Conservation (phyloP, 441 rosid genomes). For the Syzygium malaccense region DNA sequence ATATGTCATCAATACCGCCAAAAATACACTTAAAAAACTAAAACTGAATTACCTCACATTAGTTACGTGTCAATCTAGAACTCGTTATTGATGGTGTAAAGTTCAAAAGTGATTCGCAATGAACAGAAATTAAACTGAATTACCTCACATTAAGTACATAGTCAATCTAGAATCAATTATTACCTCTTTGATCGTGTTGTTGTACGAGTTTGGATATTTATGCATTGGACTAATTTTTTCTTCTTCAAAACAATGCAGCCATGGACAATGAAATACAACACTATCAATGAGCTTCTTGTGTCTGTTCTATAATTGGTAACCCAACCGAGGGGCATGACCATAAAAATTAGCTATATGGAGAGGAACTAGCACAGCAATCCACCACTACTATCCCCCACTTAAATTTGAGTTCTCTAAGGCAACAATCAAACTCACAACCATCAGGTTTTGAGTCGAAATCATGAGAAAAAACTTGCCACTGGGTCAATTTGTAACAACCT, state of each 20-base stretch:
- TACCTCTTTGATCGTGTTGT: not conserved
- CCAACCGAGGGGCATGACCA: not conserved
- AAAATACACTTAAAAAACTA: not conserved
- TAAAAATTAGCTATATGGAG: not conserved
- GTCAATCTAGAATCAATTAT: not conserved
- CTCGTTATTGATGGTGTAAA: not conserved
- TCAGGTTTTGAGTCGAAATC: not conserved
- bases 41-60: not conserved
- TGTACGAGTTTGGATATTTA: not conserved
- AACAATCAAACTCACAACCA: not conserved
- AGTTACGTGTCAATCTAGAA: not conserved
- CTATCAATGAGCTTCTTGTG: not conserved
- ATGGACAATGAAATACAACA: not conserved
- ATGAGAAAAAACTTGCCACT: not conserved
- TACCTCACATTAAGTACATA: not conserved
- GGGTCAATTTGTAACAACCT: not conserved
- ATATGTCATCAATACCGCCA: not conserved
- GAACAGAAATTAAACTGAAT: not conserved
- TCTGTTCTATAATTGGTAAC: not conserved
- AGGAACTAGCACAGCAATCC: not conserved
- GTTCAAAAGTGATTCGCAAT: not conserved
- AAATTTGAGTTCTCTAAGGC: too few relatives aligned
- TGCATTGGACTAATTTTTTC: not conserved
- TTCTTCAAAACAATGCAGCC: not conserved
- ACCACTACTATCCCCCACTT: not conserved